Conservation (phyloP, 192 early-diverging fungal genomes). For the Coemansia sp. region DNA sequence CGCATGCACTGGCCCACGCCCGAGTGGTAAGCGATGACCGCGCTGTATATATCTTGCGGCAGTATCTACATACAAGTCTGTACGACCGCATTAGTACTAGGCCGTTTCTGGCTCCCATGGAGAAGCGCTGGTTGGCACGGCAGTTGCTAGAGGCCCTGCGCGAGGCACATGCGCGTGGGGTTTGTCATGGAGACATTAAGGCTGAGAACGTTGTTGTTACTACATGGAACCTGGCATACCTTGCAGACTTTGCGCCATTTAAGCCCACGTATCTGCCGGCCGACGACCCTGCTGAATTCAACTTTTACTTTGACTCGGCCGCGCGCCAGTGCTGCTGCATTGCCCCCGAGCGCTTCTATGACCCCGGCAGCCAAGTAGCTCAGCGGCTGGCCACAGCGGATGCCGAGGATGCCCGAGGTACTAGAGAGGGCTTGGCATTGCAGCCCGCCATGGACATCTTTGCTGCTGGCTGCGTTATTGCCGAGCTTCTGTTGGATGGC, state of each 20-base stretch:
- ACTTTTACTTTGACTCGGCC: constrained; percentile 94
- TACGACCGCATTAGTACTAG: constrained; percentile 97
- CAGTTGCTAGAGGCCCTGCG: constrained; percentile 80
- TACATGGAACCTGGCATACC: constrained; percentile 92
- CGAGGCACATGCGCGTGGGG: constrained; percentile 65
- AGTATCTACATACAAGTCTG: constrained; percentile 86
- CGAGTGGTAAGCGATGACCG: constrained; percentile 82
- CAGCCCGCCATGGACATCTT: constrained; percentile 93
- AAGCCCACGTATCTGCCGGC: constrained; percentile 94
- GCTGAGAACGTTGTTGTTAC: constrained; percentile 93
- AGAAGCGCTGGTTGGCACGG: constrained; percentile 95
- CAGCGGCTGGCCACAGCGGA: constrained; percentile 11
- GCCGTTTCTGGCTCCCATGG: constrained; percentile 77
- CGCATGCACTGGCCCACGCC: constrained; percentile 78
- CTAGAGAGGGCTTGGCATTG: no score
- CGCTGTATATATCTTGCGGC: constrained; percentile 85
- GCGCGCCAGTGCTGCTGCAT: constrained; percentile 87
- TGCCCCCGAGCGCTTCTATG: constrained; percentile 93
- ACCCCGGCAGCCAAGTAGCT: constrained; percentile 50
- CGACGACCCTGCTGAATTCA: constrained; percentile 95
- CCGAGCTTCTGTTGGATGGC: constrained; percentile 92
- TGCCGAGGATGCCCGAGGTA: constrained; percentile 3
- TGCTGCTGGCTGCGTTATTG: constrained; percentile 85
- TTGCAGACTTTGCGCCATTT: constrained; percentile 84
- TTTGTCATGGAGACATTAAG: constrained; percentile 96